Base-by-base conservation (phyloP, 2,329 filamentous ascomycete species). In the Tympanopsis confertula region DNA sequence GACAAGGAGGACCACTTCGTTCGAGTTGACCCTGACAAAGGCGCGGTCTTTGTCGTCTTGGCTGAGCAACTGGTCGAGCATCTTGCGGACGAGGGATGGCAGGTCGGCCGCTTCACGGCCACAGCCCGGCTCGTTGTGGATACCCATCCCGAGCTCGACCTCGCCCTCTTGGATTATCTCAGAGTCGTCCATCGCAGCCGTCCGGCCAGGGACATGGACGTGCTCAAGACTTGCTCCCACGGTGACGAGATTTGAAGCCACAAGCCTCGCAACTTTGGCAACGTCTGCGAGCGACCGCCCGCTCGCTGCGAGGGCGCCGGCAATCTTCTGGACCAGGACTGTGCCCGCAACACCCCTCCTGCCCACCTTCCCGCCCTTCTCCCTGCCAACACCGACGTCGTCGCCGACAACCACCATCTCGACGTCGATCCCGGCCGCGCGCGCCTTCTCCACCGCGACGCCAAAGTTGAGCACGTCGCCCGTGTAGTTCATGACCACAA, bases 401-500 rank as follows among this genome's bases (percentile, higher is more conserved):
- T 96, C 89, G 4, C 80, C 86, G 5, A 95, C 86, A 5, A 94
- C 82, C 7, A 94, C 78, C 82, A 95, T 94, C 55, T 94, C 84
- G 1, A 85, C 83, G 14, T 77, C 62, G 18, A 86, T 60, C 0
- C 86, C 88, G 0, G 77, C 74, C 1, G 86, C 86, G 41, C 82
- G 80, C 13, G 87, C 87, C 64, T 94, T 94, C 59, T 95, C 89
- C 5, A 91, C 85, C 1, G 82, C 88, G 72, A 95, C 82, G 39
- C 87, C 88, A 54, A 95, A 95, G 62, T 94, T 93, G 47, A 95
- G 70, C 38, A 94, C 75, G 55, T 88, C 84, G 26, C 84, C 84
- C 1, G 86, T 94, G 59, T 94, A 94, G 58, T 95, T 95, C 85
- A 94, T 94, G 20, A 94, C 84, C 4, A 88, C 80, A n/a, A 94